phyloP scores from a whole-genome alignment of 352 stramenopile species.

The Phytopythium oedochilum region DNA sequence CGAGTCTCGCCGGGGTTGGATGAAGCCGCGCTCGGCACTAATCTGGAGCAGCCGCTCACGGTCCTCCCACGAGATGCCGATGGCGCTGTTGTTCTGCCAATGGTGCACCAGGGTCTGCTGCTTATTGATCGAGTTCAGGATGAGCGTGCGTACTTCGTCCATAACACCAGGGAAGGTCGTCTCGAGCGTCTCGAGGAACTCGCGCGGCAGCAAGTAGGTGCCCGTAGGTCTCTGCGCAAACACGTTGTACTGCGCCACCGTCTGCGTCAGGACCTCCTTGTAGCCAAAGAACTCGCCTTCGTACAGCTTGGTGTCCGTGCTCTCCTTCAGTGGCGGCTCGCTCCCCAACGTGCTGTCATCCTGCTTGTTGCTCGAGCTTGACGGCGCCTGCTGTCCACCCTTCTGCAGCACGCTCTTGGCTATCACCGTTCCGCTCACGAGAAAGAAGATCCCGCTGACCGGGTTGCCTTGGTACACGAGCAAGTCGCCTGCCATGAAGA shows the following conservation, averaged over 20 bases:
- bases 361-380: background rate
- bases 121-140: conserved; percentile 71
- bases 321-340: conserved; percentile 6
- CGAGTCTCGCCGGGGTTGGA: background rate
- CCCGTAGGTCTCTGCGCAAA: conserved; percentile 55
- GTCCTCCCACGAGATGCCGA: conserved; percentile 48
- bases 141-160: conserved; percentile 61
- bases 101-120: conserved; percentile 67
- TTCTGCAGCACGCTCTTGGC: conserved; percentile 28
- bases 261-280: conserved; percentile 62
- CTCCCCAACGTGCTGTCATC: conserved; percentile 9
- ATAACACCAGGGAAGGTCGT: conserved; percentile 50
- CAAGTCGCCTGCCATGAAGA: conserved; percentile 60
- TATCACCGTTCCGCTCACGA: conserved; percentile 61
- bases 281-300: conserved; percentile 79
- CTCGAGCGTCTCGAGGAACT: conserved; percentile 53
- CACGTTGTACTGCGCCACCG: conserved; percentile 57
- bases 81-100: conserved; percentile 70
- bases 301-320: conserved; percentile 59
- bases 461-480: conserved; percentile 68
- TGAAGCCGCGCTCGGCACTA: conserved; percentile 8
- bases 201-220: conserved; percentile 58
- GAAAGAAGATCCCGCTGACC: conserved; percentile 73
- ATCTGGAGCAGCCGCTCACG: conserved; percentile 31
- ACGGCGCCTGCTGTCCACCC: background rate